Evolutionary conservation across 345 rosid species (phyloP).

Genomic region (Populus alba): DNA sequence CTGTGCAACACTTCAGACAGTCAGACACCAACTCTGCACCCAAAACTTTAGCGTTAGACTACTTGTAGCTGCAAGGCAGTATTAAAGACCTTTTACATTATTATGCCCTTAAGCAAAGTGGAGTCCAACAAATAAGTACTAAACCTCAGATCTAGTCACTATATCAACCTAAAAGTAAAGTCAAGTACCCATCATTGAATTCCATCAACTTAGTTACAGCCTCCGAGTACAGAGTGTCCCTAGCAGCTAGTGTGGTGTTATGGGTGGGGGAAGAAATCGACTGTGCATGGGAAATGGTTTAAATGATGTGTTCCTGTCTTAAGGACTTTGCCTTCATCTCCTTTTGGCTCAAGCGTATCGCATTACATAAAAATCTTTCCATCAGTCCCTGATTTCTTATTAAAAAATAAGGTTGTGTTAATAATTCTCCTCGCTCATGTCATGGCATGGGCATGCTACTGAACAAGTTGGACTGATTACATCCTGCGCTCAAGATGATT

Average conservation of each 20-base stretch:
- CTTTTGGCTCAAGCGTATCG: not conserved
- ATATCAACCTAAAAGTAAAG: not conserved
- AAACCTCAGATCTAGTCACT: not conserved
- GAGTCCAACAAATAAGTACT: not conserved
- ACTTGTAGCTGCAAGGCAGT: not conserved
- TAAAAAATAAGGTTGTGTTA: not conserved
- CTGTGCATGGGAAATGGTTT: too few species aligned
- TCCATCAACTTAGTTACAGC: not conserved
- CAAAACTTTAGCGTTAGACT: conserved; percentile 21
- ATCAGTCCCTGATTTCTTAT: not conserved
- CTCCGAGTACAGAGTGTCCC: too few species aligned
- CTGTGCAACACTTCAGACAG: conserved; percentile 92
- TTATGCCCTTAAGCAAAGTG: not conserved
- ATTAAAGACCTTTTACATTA: not conserved
- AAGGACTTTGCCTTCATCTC: not conserved
- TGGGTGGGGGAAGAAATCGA: not conserved
- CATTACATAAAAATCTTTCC: not conserved
- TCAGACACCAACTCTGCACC: conserved; percentile 85
- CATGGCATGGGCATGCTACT: not conserved
- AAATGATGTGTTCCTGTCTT: not conserved
- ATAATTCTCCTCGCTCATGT: not conserved
- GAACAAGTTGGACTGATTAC: not conserved
- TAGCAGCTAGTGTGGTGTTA: not conserved
- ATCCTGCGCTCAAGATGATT: not conserved
- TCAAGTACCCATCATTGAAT: not conserved